Base-by-base conservation (phyloP, 805 yeast genomes). In the Sugiyamaella smithiae region DNA sequence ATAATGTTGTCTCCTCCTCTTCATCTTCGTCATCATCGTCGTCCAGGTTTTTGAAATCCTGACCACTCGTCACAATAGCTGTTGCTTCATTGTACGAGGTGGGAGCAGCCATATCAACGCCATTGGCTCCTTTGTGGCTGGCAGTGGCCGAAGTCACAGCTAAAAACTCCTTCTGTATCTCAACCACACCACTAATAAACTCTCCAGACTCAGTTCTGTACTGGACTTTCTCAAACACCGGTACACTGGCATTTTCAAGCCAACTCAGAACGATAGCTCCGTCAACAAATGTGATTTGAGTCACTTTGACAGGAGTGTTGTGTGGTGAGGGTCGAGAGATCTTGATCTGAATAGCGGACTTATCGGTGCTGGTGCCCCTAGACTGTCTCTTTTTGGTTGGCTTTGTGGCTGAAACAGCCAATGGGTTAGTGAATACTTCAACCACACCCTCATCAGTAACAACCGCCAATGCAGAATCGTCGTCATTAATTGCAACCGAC, bases 371-470 rank as follows among this genome's bases (percentile, higher is more conserved):
- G 2, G 49, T 24, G 5, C 25, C 40, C 12, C 35, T 43, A 7
- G 54, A 42, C 48, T 48, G 53, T 19, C 47, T 20, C 33, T 53
- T 46, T 31, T 45, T 55, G 11, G 53, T 32, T 35, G 38, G 23
- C 37, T 46, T 32, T 26, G 28, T 23, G 26, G 32, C 35, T 16
- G 44, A 33, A 14, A 24, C 46, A 8, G 24, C 53, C 2, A 52
- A 69, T 4, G 89, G 84, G 56, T 81, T 73, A 45, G 73, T 72
- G 68, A 88, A 90, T 1, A 87, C 60, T 63, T 89, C 96, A 5
- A 86, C 70, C 9, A 66, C 59, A 5, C 97, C 96, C 50, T 78
- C 82, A 64, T 88, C 95, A 9, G 90, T 85, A 4, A 84, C 70
- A 0, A 79, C 84, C 2, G 78, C 69, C 16, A 84, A 62, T 3